Evolutionary conservation across 2,329 filamentous ascomycete species (phyloP).

Genomic region (Aspergillus ustus): DNA sequence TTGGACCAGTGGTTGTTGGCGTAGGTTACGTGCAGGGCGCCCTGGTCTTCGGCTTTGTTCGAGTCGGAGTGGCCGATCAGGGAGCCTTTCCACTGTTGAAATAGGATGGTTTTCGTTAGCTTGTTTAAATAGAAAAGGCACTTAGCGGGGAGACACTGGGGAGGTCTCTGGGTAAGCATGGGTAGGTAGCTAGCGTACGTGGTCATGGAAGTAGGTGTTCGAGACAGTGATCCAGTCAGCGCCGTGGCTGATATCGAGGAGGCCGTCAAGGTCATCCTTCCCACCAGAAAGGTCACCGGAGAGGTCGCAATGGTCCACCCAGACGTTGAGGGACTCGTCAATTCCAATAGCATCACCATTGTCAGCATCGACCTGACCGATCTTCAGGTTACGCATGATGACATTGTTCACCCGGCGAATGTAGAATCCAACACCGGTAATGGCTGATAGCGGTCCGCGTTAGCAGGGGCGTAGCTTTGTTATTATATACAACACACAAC

Average conservation of each 20-base stretch:
- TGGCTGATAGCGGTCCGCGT: slow-evolving; percentile 54
- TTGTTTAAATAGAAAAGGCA: too few relatives aligned
- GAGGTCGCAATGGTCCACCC: slow-evolving; percentile 71
- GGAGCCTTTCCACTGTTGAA: slow-evolving; percentile 57
- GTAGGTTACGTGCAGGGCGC: slow-evolving; percentile 67
- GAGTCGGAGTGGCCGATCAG: slow-evolving; percentile 64
- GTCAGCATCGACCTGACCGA: slow-evolving; percentile 59
- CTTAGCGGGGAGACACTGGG: not conserved
- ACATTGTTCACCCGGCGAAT: slow-evolving; percentile 62
- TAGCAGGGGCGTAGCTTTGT: slow-evolving; percentile 20
- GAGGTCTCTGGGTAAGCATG: too few relatives aligned
- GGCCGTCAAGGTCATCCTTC: slow-evolving; percentile 73
- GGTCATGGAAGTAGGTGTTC: slow-evolving; percentile 59
- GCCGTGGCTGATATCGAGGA: slow-evolving; percentile 67
- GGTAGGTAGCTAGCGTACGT: slow-evolving; percentile 42
- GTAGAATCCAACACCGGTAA: slow-evolving; percentile 56
- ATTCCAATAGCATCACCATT: slow-evolving; percentile 66
- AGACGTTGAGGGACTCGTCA: slow-evolving; percentile 59
- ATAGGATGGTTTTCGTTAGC: too few relatives aligned
- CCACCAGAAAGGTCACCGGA: slow-evolving; percentile 62
- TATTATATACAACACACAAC: not conserved
- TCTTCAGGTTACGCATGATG: slow-evolving; percentile 66
- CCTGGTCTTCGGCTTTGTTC: slow-evolving; percentile 63
- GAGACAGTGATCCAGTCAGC: slow-evolving; percentile 62
- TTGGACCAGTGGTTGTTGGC: slow-evolving; percentile 69